Conservation (phyloP, 306 rosid genomes). For the Cucumis cinereus region DNA sequence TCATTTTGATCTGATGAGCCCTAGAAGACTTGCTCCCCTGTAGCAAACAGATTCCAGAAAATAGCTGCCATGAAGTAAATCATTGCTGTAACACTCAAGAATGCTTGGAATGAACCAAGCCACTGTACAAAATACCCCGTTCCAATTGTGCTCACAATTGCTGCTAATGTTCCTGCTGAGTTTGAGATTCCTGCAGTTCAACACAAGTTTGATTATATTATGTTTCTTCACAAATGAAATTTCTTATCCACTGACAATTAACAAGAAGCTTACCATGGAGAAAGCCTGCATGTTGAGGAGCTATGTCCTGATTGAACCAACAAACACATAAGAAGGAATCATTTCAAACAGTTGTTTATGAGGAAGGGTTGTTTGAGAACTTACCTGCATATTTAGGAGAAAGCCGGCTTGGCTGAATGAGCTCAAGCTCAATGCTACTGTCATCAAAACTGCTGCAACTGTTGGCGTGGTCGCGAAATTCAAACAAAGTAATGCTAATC, state of each 20-base stretch:
- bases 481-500: constrained; percentile 61
- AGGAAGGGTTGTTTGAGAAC: constrained; percentile 4
- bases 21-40: constrained; percentile 62
- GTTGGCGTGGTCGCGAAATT: constrained; percentile 57
- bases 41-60: constrained; percentile 76
- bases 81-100: constrained; percentile 56
- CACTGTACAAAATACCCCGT: constrained; percentile 87
- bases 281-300: constrained; percentile 82
- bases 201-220: not conserved
- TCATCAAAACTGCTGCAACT: constrained; percentile 47
- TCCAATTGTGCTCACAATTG: constrained; percentile 91
- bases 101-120: constrained; percentile 88
- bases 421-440: constrained; percentile 73
- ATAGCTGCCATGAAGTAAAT: constrained; percentile 58
- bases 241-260: not conserved
- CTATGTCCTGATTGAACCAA: constrained; percentile 59
- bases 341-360: not conserved
- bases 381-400: constrained; percentile 83
- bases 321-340: not conserved
- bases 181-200: constrained; percentile 57
- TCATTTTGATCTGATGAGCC: not conserved
- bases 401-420: constrained; percentile 97
- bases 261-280: constrained; percentile 52
- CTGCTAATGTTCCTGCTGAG: constrained; percentile 79
- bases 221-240: not conserved